Evolutionary conservation across 106 monocot species (phyloP), one percentile per base, ranked within the genome.

Genomic region (Agapanthus africanus): DNA sequence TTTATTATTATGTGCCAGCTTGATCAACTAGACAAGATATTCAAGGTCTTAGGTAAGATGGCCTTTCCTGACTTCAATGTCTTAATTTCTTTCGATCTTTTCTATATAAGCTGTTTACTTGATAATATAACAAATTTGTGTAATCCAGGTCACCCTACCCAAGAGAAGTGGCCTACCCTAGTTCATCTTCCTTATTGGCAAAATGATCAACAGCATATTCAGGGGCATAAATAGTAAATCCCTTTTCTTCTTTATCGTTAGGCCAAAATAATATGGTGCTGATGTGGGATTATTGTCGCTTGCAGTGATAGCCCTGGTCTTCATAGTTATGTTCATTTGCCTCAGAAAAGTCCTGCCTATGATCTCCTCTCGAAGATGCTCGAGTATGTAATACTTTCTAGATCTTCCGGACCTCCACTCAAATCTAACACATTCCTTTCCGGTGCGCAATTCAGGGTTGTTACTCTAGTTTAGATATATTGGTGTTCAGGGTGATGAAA

Each of bases 341-440:
- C 81, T 61, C 92, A 56, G 47, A 99, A 99, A 70, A 90, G 82
- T 66, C 80, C 90, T 79, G 85, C 92, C 40, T 99, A 87, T 81
- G 97, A 99, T 81, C 87, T 99, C 34, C 89, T 99, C 31, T 82
- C 97, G 32, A 99, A 87, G 80, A 99, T 99, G 97, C 88, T 99
- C 2, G 97, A 99, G 97, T 99, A 93, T 64, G 89, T 74, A 51
- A 26, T 25, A 66, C 31, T 36, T 77, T 77, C 9, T 56, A 27
- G 52, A 30, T 64, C 64, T 47, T 70, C 26, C 41, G 15, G 15
- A 40, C 21, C n/a, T n/a, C n/a, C n/a, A 1, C 10, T 26, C 40
- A 65, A 32, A 13, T 37, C 37, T 35, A 63, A 37, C n/a, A 64
- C 25, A 25, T 64, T 64, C 13, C 39, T 23, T 64, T n/a, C 22